phyloP scores from a whole-genome alignment of 768 basidiomycete genomes.

The Mycena crocata region DNA sequence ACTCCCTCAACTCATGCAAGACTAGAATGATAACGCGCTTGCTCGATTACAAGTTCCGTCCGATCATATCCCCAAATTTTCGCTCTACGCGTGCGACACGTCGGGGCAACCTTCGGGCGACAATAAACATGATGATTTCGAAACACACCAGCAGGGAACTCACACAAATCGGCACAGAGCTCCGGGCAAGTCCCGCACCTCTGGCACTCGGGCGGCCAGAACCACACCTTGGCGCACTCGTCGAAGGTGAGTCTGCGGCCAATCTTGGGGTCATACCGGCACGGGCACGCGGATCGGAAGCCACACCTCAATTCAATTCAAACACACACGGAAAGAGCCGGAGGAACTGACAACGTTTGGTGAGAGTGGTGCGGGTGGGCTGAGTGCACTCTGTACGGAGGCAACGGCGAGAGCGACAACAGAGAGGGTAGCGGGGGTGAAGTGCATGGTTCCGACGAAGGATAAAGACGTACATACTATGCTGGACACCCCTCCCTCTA shows the following conservation, averaged over 20 bases:
- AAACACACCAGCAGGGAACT: too few relatives aligned
- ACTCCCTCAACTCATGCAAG: too few relatives aligned
- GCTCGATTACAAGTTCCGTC: too few relatives aligned
- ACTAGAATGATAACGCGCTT: too few relatives aligned
- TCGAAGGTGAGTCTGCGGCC: background rate
- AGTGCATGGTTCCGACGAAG: background rate
- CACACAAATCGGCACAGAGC: slow-evolving; percentile 9
- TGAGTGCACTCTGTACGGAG: background rate
- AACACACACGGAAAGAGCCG: background rate
- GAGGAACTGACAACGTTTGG: background rate
- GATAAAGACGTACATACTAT: too few relatives aligned
- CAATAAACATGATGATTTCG: too few relatives aligned
- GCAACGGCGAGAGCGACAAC: background rate
- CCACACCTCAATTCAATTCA: background rate
- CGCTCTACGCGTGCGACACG: too few relatives aligned
- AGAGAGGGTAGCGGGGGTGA: background rate
- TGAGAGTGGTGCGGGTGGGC: background rate
- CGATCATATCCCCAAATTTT: too few relatives aligned
- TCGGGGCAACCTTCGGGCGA: too few relatives aligned
- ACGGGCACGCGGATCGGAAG: background rate
- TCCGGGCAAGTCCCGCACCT: slow-evolving; percentile 1
- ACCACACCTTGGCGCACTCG: background rate
- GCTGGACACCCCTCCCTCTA: too few relatives aligned
- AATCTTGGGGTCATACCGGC: background rate
- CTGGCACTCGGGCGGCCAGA: slow-evolving; percentile 3